These are phyloP conservation scores for Aspergillus sergii DNA, from an alignment of 2,329 filamentous ascomycete species.

Conservation along the genomic window DNA sequence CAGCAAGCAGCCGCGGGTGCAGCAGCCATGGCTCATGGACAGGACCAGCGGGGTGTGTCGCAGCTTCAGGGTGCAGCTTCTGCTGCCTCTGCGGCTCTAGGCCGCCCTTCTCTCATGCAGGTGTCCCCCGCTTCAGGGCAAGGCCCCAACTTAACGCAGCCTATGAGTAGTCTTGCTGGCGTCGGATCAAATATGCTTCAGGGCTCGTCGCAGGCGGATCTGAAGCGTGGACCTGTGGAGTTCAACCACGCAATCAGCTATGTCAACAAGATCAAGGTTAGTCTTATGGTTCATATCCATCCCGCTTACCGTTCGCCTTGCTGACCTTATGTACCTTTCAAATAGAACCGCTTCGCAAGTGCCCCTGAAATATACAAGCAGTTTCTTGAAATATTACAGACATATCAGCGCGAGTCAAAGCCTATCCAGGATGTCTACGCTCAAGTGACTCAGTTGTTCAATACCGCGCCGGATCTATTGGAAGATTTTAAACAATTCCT, in stretches of 20 bases:
- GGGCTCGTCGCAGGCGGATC: slow-evolving; percentile 49
- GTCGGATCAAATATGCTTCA: slow-evolving; percentile 61
- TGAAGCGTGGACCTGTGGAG: slow-evolving; percentile 90
- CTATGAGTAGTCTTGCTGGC: slow-evolving; percentile 64
- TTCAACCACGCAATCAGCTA: slow-evolving; percentile 99
- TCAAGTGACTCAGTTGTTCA: slow-evolving; percentile 93
- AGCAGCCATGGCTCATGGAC: slow-evolving; percentile 57
- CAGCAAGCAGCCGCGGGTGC: slow-evolving; percentile 50
- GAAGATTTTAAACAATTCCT: slow-evolving; percentile 99
- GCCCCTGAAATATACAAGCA: slow-evolving; percentile 99
- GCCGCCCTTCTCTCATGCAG: slow-evolving; percentile 54
- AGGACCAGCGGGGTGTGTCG: slow-evolving; percentile 67
- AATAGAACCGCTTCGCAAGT: slow-evolving; percentile 89
- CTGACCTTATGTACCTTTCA: neutral
- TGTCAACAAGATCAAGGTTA: slow-evolving; percentile 98
- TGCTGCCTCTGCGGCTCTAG: slow-evolving; percentile 55
- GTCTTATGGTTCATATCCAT: slow-evolving; percentile 23
- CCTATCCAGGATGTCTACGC: slow-evolving; percentile 98
- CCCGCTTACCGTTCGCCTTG: neutral
- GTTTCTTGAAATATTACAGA: slow-evolving; percentile 96
- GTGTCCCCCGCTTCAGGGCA: slow-evolving; percentile 45
- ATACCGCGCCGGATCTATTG: slow-evolving; percentile 86
- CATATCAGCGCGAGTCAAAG: slow-evolving; percentile 96
- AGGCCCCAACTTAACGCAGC: slow-evolving; percentile 51
- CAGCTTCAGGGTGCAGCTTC: slow-evolving; percentile 68